phyloP scores from a whole-genome alignment of 2,329 filamentous ascomycete genomes.

The Grosmannia penicillata region DNA sequence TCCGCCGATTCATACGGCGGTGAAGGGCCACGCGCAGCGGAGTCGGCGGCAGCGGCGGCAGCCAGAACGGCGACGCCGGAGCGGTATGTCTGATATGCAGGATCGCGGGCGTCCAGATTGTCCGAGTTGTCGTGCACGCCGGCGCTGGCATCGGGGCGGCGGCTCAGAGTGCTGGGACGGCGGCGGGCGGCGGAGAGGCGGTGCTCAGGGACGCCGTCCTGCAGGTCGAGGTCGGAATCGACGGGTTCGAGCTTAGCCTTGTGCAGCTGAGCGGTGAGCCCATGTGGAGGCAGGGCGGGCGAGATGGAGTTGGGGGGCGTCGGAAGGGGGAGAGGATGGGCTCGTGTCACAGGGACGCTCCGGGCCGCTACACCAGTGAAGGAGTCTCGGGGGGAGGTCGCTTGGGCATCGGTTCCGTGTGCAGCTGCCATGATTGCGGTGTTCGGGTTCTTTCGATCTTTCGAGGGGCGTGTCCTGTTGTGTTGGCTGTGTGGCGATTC shows the following conservation, averaged over 20 bases:
- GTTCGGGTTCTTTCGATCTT: no score
- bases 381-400: slow-evolving; percentile 52
- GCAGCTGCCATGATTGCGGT: slow-evolving; percentile 52
- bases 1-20: slow-evolving; percentile 55
- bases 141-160: not conserved
- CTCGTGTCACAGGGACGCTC: slow-evolving; percentile 47
- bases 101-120: no score
- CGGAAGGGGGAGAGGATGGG: slow-evolving; percentile 60
- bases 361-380: slow-evolving; percentile 58
- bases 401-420: slow-evolving; percentile 51
- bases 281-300: slow-evolving; percentile 69
- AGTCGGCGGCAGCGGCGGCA: slow-evolving; percentile 1
- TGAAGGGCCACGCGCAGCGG: slow-evolving; percentile 21
- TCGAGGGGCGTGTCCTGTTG: not conserved
- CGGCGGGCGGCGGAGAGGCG: slow-evolving; percentile 11
- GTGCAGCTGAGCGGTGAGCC: slow-evolving; percentile 54
- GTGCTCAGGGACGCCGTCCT: slow-evolving; percentile 44
- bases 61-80: slow-evolving; percentile 4
- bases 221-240: slow-evolving; percentile 79
- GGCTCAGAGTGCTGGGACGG: slow-evolving; percentile 12
- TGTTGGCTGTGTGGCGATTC: not conserved
- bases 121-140: not conserved
- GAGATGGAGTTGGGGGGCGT: slow-evolving; percentile 95
- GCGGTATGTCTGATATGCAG: no score
- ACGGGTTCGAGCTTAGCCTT: slow-evolving; percentile 47